A percentile compares a stretch with the other conserved stretches of the same genome.
Evolutionary conservation across 306 rosid species (phyloP).

Genomic region (Casuarina glauca): DNA sequence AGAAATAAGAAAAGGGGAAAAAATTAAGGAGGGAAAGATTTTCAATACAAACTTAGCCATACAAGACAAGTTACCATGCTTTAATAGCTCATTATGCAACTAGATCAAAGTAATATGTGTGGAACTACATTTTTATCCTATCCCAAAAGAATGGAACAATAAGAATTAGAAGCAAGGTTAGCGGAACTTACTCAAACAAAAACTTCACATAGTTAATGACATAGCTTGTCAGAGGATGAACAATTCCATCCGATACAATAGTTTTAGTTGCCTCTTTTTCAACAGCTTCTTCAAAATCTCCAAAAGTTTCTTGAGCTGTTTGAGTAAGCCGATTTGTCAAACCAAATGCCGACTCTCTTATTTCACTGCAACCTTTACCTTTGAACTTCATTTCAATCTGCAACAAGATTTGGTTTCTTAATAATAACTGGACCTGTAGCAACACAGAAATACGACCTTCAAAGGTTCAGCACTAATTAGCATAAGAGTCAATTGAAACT

Average conservation of each 20-base stretch:
- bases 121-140: constrained; percentile 23
- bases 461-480: not conserved
- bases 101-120: constrained; percentile 12
- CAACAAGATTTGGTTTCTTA: constrained; percentile 26
- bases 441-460: constrained; percentile 9
- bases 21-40: constrained; percentile 8
- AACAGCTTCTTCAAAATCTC: constrained; percentile 97
- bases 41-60: not conserved
- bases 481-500: not conserved
- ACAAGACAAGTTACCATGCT: not conserved
- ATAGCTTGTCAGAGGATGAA: constrained; percentile 96
- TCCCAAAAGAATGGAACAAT: constrained; percentile 6
- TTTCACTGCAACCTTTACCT: constrained; percentile 80
- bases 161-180: not conserved
- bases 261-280: constrained; percentile 95
- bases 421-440: constrained; percentile 18
- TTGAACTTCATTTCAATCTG: constrained; percentile 82
- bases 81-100: not conserved
- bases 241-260: constrained; percentile 95
- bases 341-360: constrained; percentile 79
- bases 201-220: constrained; percentile 94
- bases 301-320: constrained; percentile 89
- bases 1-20: not conserved
- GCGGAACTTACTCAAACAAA: constrained; percentile 84
- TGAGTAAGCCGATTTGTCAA: constrained; percentile 88